phyloP scores from a whole-genome alignment of 2,329 filamentous ascomycete genomes.

The Sclerotinia glacialis region DNA sequence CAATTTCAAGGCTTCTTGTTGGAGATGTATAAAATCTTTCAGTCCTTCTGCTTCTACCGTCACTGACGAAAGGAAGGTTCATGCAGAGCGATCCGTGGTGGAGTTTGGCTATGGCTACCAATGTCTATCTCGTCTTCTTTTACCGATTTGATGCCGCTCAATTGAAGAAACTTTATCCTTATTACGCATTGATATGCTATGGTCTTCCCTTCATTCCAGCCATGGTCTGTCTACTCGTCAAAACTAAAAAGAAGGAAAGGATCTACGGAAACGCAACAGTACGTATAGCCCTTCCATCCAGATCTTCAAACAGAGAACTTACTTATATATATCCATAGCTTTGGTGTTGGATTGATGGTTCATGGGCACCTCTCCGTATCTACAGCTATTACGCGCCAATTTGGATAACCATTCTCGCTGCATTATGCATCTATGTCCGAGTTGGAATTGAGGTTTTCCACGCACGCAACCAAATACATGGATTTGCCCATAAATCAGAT shows the following conservation, averaged over 20 bases:
- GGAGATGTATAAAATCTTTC: conserved; percentile 64
- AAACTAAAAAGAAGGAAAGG: conserved; percentile 37
- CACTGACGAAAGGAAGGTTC: conserved; percentile 59
- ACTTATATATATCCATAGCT: conserved; percentile 60
- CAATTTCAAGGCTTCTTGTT: conserved; percentile 79
- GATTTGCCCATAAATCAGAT: conserved; percentile 17
- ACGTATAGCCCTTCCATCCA: not conserved
- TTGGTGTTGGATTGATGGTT: conserved; percentile 74
- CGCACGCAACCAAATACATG: conserved; percentile 46
- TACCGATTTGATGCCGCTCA: conserved; percentile 50
- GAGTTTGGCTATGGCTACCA: conserved; percentile 59
- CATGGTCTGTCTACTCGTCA: conserved; percentile 53
- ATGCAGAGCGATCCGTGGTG: conserved; percentile 52
- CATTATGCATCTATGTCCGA: conserved; percentile 62
- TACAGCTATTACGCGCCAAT: conserved; percentile 71
- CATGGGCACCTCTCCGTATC: conserved; percentile 71
- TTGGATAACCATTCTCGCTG: conserved; percentile 61
- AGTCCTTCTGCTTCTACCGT: not conserved
- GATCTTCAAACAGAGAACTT: conserved; percentile 37
- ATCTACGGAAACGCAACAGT: conserved; percentile 43
- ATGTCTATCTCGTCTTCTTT: conserved; percentile 61
- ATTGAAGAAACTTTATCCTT: conserved; percentile 53
- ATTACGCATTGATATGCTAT: conserved; percentile 54
- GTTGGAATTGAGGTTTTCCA: conserved; percentile 65
- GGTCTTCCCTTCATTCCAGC: conserved; percentile 54